A percentile compares a stretch with the other conserved stretches of the same genome.
phyloP scores from a whole-genome alignment of 345 rosid genomes.

The Ricinus communis region DNA sequence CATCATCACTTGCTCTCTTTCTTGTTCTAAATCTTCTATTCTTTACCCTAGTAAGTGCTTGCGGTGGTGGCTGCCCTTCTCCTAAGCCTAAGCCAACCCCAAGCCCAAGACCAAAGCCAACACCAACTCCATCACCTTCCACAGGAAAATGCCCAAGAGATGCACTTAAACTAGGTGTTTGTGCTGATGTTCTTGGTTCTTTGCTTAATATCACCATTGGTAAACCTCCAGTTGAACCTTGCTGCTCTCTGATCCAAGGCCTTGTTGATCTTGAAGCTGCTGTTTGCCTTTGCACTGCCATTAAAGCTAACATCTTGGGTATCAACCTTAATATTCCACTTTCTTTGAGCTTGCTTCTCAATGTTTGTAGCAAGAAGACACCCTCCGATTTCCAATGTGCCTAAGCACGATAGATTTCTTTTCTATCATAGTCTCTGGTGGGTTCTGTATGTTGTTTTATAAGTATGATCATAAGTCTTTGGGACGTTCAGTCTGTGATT shows the following conservation, averaged over 20 bases:
- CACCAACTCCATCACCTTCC: conserved; percentile 25
- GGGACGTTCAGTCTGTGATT: background rate
- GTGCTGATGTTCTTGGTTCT: conserved; percentile 46
- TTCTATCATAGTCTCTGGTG: background rate
- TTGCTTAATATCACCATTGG: conserved; percentile 51
- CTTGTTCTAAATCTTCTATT: conserved; percentile 51
- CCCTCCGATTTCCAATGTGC: conserved; percentile 48
- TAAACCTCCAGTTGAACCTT: conserved; percentile 45
- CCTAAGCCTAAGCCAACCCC: conserved; percentile 48
- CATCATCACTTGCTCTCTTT: conserved; percentile 46
- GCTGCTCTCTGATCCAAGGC: conserved; percentile 48
- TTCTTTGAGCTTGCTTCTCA: conserved; percentile 50
- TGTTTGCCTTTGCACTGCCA: conserved; percentile 55
- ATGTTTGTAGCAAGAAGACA: conserved; percentile 43
- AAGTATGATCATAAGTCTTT: background rate
- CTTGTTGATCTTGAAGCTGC: conserved; percentile 58
- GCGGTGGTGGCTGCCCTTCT: conserved; percentile 43
- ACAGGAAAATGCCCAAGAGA: conserved; percentile 43
- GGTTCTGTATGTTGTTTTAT: background rate
- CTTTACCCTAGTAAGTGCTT: conserved; percentile 43
- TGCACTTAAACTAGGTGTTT: conserved; percentile 50
- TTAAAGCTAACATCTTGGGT: conserved; percentile 52
- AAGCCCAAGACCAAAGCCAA: conserved; percentile 27
- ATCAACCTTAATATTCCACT: conserved; percentile 51
- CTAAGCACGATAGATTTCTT: background rate